phyloP scores from a whole-genome alignment of 2,329 filamentous ascomycete species.

The Aspergillus persii region DNA sequence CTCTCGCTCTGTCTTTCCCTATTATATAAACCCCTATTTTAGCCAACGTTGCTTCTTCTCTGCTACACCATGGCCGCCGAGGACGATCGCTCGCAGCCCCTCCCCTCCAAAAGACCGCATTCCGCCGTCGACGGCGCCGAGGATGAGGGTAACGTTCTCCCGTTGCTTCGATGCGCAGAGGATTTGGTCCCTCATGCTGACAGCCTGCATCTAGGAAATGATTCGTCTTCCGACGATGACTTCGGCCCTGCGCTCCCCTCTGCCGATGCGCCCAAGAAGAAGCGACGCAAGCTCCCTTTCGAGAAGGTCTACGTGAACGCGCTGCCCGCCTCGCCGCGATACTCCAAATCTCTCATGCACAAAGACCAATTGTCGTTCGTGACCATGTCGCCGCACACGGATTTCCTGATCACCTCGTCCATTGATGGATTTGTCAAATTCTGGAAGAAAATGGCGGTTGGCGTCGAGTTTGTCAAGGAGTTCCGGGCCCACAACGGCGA shows the following conservation, averaged over 20 bases:
- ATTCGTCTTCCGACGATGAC: constrained; percentile 76
- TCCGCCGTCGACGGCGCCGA: constrained; percentile 54
- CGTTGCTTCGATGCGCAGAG: not conserved
- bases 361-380: constrained; percentile 88
- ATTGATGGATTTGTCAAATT: constrained; percentile 97
- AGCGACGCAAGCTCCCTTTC: constrained; percentile 83
- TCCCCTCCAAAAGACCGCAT: constrained; percentile 56
- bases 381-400: constrained; percentile 83
- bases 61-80: constrained; percentile 28
- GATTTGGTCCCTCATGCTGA: not conserved
- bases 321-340: constrained; percentile 74
- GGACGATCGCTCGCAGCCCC: constrained; percentile 19
- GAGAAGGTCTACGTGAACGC: constrained; percentile 94
- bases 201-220: constrained; percentile 20
- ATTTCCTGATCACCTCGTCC: constrained; percentile 93
- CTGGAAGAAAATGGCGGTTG: constrained; percentile 91
- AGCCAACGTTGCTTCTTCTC: not conserved
- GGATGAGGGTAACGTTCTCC: constrained; percentile 31
- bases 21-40: not conserved
- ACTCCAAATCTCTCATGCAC: constrained; percentile 98
- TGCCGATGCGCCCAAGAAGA: constrained; percentile 77
- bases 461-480: constrained; percentile 97
- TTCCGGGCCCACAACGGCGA: constrained; percentile 88
- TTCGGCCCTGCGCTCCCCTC: constrained; percentile 90
- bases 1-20: too few relatives aligned